A percentile compares a stretch with the other conserved stretches of the same genome.
phyloP scores from a whole-genome alignment of 202 grass and related monocot genomes.

The Carex sylvatica region DNA sequence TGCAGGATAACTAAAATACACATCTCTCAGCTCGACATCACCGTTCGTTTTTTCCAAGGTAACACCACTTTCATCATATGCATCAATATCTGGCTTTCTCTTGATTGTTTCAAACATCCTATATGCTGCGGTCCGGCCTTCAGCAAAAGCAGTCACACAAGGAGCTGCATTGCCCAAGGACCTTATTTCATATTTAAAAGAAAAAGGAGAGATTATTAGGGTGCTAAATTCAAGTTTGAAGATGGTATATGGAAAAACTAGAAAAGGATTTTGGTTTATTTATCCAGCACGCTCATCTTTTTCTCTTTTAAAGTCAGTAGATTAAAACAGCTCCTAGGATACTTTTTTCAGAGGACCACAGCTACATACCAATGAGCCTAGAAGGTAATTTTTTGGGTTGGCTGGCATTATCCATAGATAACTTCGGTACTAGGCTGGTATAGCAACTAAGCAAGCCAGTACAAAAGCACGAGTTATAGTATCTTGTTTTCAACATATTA shows the following conservation, averaged over 20 bases:
- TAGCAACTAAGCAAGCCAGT: background rate
- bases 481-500: background rate
- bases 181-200: conserved; percentile 34
- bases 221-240: background rate
- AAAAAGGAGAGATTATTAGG: conserved; percentile 14
- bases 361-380: background rate
- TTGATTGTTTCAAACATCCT: conserved; percentile 73
- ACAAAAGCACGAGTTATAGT: background rate
- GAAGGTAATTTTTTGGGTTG: background rate
- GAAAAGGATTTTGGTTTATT: background rate
- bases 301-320: background rate
- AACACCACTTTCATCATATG: conserved; percentile 41
- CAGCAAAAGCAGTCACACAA: conserved; percentile 70
- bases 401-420: background rate
- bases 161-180: conserved; percentile 72
- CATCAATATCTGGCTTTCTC: conserved; percentile 71
- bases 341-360: background rate
- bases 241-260: background rate
- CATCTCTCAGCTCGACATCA: conserved; percentile 67
- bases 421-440: background rate
- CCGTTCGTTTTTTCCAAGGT: conserved; percentile 60
- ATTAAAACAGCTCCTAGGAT: background rate
- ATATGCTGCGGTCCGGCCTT: conserved; percentile 68
- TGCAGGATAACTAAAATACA: conserved; percentile 76
- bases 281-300: background rate